These are phyloP conservation scores for Polychytrium aggregatum DNA, from an alignment of 192 early-diverging fungal species.

Conservation along the genomic window DNA sequence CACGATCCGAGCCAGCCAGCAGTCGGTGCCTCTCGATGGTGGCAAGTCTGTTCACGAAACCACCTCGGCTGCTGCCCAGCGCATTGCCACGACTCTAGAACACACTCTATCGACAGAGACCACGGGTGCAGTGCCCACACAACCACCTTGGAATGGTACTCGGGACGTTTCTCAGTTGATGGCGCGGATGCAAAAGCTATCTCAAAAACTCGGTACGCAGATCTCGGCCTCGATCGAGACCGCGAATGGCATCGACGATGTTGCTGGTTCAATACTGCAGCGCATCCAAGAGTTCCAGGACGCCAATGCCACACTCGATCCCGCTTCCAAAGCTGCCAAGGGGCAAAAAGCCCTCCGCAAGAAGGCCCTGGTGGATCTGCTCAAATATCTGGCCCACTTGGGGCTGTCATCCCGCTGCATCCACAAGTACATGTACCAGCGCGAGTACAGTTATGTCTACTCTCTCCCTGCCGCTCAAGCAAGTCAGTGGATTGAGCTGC, in stretches of 20 bases:
- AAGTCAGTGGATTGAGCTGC: too few relatives aligned
- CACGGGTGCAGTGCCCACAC: too few relatives aligned
- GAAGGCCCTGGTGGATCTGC: constrained; percentile 66
- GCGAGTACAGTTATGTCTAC: constrained; percentile 20
- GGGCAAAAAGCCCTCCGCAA: constrained; percentile 58
- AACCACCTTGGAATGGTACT: too few relatives aligned
- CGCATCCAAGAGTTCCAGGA: constrained; percentile 27
- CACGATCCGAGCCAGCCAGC: constrained; percentile 35
- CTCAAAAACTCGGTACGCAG: too few relatives aligned
- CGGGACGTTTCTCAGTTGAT: constrained; percentile 8
- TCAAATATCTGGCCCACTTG: constrained; percentile 57
- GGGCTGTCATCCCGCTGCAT: constrained; percentile 38
- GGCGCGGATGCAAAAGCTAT: constrained; percentile 8
- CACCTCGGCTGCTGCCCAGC: neutral
- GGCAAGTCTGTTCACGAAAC: neutral
- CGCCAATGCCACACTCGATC: constrained; percentile 13
- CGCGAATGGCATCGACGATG: constrained; percentile 25
- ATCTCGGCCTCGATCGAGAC: neutral
- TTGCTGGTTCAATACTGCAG: constrained; percentile 17
- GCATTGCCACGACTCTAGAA: neutral
- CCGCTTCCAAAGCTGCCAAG: constrained; percentile 31
- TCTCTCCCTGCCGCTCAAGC: constrained; percentile 7
- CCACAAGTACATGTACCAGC: constrained; percentile 13
- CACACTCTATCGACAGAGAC: neutral
- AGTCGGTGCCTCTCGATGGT: constrained; percentile 4